Evolutionary conservation across 2,329 filamentous ascomycete genomes (phyloP).

Genomic region (Lojkania enalia): DNA sequence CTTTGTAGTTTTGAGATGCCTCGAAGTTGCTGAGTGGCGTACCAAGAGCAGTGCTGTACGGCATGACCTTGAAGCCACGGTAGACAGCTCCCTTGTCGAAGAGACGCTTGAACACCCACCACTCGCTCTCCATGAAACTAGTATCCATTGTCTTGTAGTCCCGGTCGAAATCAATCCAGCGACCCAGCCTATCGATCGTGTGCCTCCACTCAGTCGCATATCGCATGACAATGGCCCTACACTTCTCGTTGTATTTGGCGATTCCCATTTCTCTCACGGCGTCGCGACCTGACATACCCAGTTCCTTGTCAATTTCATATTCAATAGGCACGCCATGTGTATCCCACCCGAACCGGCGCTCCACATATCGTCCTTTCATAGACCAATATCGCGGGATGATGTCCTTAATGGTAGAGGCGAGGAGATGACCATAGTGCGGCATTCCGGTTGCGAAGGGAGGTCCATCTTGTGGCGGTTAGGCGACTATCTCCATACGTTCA

Average conservation of each 20-base stretch:
- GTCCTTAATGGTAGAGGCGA: conserved; percentile 95
- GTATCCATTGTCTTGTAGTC: conserved; percentile 98
- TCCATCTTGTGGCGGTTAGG: conserved; percentile 54
- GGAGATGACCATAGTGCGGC: conserved; percentile 73
- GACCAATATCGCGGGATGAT: conserved; percentile 97
- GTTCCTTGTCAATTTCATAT: conserved; percentile 96
- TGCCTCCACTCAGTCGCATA: conserved; percentile 84
- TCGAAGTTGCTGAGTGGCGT: conserved; percentile 94
- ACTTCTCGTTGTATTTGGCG: conserved; percentile 88
- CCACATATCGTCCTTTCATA: conserved; percentile 93
- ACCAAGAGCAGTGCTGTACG: conserved; percentile 87
- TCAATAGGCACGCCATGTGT: conserved; percentile 94
- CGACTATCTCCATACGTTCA: neutral
- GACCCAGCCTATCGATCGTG: conserved; percentile 84
- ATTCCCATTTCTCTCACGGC: conserved; percentile 86
- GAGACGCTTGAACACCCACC: conserved; percentile 96
- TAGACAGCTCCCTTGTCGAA: conserved; percentile 91
- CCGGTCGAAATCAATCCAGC: conserved; percentile 98
- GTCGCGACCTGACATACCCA: conserved; percentile 84
- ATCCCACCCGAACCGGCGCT: conserved; percentile 93
- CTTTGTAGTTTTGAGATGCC: conserved; percentile 91
- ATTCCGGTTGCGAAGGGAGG: conserved; percentile 60
- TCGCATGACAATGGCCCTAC: conserved; percentile 89
- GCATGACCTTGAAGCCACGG: conserved; percentile 89
- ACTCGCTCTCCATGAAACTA: conserved; percentile 93